Conservation (phyloP, 208 protist species). For the Naegleria fowleri region DNA sequence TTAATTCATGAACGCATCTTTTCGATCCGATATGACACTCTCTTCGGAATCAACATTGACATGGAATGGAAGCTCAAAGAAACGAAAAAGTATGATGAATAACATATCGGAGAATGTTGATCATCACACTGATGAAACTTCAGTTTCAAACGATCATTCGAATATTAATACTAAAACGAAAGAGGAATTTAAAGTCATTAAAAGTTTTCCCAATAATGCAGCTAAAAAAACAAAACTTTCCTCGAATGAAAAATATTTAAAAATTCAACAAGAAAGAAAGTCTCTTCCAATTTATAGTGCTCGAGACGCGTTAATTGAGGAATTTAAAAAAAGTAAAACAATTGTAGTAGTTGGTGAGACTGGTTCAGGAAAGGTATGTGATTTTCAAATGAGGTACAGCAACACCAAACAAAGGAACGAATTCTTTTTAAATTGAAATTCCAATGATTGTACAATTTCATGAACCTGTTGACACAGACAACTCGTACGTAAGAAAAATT, state of each 20-base stretch:
- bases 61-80: no score
- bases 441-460: no score
- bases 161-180: neutral
- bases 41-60: no score
- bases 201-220: neutral
- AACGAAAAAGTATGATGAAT: no score
- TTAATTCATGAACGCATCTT: no score
- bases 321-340: slow-evolving; percentile 54
- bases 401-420: no score
- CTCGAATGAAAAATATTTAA: neutral
- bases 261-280: slow-evolving; percentile 32
- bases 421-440: no score
- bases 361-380: slow-evolving; percentile 83
- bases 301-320: slow-evolving; percentile 38
- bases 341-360: slow-evolving; percentile 85
- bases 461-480: no score
- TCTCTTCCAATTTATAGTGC: slow-evolving; percentile 62
- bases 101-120: no score
- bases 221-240: neutral
- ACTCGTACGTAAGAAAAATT: slow-evolving; percentile 73
- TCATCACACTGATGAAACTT: no score
- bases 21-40: no score
- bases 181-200: neutral
- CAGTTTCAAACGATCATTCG: neutral
- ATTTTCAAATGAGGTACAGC: slow-evolving; percentile 77